These are phyloP conservation scores for Vitis hybrid DNA, from an alignment of 177 flowering plant species.

Conservation along the genomic window DNA sequence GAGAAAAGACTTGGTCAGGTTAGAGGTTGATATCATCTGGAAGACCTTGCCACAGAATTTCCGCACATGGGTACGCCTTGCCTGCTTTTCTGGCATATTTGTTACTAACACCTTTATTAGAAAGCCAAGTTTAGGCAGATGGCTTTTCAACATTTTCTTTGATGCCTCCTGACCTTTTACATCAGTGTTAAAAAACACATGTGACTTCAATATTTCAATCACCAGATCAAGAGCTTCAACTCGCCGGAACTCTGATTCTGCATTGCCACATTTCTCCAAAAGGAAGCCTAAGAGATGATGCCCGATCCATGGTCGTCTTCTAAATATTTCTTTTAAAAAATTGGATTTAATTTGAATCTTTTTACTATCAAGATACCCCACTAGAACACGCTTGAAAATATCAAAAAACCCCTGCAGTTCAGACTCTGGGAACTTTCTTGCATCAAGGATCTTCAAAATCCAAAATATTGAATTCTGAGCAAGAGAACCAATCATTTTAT, in stretches of 20 bases:
- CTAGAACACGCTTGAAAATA: conserved; percentile 38
- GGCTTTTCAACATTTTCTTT: conserved; percentile 38
- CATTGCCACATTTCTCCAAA: conserved; percentile 58
- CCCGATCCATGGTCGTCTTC: conserved; percentile 78
- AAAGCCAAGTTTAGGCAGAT: conserved; percentile 38
- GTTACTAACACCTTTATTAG: conserved; percentile 50
- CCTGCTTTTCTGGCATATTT: conserved; percentile 71
- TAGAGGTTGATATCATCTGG: conserved; percentile 39
- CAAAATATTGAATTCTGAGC: conserved; percentile 76
- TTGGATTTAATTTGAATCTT: conserved; percentile 69
- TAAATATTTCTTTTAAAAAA: conserved; percentile 72
- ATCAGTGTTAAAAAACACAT: conserved; percentile 27
- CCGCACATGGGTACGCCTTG: conserved; percentile 59
- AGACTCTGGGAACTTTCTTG: conserved; percentile 38
- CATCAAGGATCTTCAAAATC: conserved; percentile 72
- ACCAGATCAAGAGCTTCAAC: conserved; percentile 76
- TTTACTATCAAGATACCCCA: conserved; percentile 62
- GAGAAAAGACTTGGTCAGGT: conserved; percentile 49
- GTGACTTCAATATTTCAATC: conserved; percentile 47
- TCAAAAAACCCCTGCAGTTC: conserved; percentile 48
- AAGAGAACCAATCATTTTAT: conserved; percentile 65
- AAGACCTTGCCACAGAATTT: conserved; percentile 62
- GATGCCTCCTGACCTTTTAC: conserved; percentile 20
- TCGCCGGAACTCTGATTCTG: conserved; percentile 63
- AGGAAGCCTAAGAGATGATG: conserved; percentile 56